Evolutionary conservation across 345 rosid genomes (phyloP), one percentile per base, ranked within the genome.

Genomic region (Syzygium aromaticum): DNA sequence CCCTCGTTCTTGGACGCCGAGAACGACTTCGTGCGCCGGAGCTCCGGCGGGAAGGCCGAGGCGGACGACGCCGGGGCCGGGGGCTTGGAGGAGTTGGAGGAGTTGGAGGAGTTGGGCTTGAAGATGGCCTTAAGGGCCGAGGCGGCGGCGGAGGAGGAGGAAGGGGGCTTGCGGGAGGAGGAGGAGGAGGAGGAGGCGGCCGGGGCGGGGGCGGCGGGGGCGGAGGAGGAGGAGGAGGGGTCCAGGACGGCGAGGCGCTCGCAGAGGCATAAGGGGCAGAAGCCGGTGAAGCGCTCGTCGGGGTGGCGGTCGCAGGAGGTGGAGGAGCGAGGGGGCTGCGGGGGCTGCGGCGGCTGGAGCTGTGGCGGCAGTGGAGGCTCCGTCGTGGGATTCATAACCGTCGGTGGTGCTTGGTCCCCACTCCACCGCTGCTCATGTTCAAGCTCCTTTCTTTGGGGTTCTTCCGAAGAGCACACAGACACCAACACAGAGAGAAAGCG

Each of bases 211-310:
- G 98, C 89, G 23, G 98, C 89, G 21, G 95, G 57, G 25, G 88
- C 56, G 46, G 95, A 78, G 67, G 89, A 30, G 54, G 87, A 77
- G 77, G 92, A 88, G 86, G 87, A 78, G 84, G 89, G 96, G 63
- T 98, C 96, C 90, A 98, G 91, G 54, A 92, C 91, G 85, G 97
- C 91, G 86, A 98, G 99, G 54, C 99, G 99, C 77, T 98, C 97
- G 92, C 95, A 98, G 93, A 98, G 99, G 91, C 99, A 98, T 89
- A 94, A 93, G 82, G 99, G 99, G 89, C 99, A 98, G 86, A 98
- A 98, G 77, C 98, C 96, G 28, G 98, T 95, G 94, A 95, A 98
- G 19, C 92, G 92, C 91, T 95, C 98, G 10, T 96, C 95, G 1
- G 99, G 99, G 87, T 96, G 99, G 53, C 96, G 94, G 85, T 91